Conservation (phyloP, 1,139 yeast species). For the Lodderomyces parapsilosis region DNA sequence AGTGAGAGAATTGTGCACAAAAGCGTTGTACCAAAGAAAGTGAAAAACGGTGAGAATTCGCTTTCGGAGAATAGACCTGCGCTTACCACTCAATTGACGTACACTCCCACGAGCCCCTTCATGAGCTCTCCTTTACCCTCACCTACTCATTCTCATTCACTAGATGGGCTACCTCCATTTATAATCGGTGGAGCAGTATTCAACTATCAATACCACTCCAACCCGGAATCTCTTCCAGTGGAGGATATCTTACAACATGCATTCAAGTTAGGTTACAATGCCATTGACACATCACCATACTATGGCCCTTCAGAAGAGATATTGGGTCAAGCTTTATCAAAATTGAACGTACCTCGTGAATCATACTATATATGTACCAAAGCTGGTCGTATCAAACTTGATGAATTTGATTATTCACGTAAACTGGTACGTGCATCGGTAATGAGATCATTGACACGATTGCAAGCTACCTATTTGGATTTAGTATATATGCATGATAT, state of each 20-base stretch:
- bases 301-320: slow-evolving; percentile 86
- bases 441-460: slow-evolving; percentile 60
- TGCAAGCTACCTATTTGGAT: slow-evolving; percentile 69
- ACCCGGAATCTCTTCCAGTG: slow-evolving; percentile 61
- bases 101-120: not conserved
- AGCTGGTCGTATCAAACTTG: slow-evolving; percentile 71
- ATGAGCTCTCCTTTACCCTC: not conserved
- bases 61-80: too few species aligned
- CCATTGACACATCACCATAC: slow-evolving; percentile 89
- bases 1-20: not conserved
- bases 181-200: slow-evolving; percentile 86
- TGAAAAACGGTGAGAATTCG: too few species aligned
- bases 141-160: not conserved
- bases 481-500: slow-evolving; percentile 85
- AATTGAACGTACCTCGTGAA: slow-evolving; percentile 53
- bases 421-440: slow-evolving; percentile 62
- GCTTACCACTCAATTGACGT: not conserved
- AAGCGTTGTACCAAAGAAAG: too few species aligned
- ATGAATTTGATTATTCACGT: slow-evolving; percentile 75
- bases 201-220: slow-evolving; percentile 70
- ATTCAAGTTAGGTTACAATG: slow-evolving; percentile 65
- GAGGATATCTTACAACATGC: slow-evolving; percentile 58
- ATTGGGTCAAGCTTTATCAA: slow-evolving; percentile 62
- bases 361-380: slow-evolving; percentile 76
- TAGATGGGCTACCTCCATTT: slow-evolving; percentile 50